Conservation (phyloP, 2,329 filamentous ascomycete species). For the Kalmusia sp. region DNA sequence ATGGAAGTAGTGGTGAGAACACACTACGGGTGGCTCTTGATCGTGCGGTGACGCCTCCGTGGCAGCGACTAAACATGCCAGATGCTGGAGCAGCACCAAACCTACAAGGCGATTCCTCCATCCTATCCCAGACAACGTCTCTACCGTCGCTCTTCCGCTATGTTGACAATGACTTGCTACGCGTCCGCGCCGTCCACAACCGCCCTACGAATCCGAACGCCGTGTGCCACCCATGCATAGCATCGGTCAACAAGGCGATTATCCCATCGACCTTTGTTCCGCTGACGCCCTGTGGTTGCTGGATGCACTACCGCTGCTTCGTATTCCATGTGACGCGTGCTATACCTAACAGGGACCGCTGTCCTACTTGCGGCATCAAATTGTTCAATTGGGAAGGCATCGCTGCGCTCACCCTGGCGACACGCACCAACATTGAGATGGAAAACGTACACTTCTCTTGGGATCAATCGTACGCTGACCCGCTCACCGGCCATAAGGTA, state of each 20-base stretch:
- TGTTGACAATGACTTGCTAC: slow-evolving; percentile 27
- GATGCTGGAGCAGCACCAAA: no score
- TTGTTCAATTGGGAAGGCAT: slow-evolving; percentile 33
- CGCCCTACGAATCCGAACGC: slow-evolving; percentile 7
- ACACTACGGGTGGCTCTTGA: no score
- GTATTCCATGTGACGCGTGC: slow-evolving; percentile 12
- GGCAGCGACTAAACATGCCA: no score
- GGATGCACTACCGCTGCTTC: slow-evolving; percentile 35
- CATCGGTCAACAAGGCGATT: neutral
- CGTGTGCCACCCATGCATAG: slow-evolving; percentile 19
- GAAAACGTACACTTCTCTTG: neutral
- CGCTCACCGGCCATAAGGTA: neutral
- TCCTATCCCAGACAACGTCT: neutral
- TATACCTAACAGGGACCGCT: slow-evolving; percentile 12
- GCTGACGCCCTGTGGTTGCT: slow-evolving; percentile 29
- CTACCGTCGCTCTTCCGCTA: slow-evolving; percentile 30
- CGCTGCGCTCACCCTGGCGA: slow-evolving; percentile 24
- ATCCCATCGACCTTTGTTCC: slow-evolving; percentile 22
- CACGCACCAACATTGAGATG: slow-evolving; percentile 23
- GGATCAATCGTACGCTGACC: neutral
- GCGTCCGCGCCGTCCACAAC: slow-evolving; percentile 9
- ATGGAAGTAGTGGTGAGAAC: no score
- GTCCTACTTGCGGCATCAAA: slow-evolving; percentile 18
- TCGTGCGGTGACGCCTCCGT: no score
- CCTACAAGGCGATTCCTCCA: neutral